Evolutionary conservation across 306 rosid genomes (phyloP).

Genomic region (Quercus wislizeni): DNA sequence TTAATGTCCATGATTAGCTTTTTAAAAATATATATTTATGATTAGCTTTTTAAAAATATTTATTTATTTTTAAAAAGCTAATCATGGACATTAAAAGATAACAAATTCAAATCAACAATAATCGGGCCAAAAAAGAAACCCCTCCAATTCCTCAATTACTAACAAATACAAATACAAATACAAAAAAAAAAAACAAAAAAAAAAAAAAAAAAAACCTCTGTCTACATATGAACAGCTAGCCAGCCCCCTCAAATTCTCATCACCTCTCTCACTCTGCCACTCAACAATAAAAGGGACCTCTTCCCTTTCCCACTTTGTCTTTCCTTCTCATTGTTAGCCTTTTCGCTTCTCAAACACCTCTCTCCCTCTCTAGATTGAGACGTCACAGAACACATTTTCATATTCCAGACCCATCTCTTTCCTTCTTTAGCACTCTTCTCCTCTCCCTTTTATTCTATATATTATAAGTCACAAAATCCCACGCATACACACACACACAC

Average conservation of each 20-base stretch:
- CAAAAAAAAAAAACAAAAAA: no score
- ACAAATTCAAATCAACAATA: no score
- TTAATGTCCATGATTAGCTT: no score
- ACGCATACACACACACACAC: background rate
- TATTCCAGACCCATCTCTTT: slow-evolving; percentile 18
- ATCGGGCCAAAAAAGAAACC: no score
- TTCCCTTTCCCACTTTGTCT: slow-evolving; percentile 25
- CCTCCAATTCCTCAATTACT: no score
- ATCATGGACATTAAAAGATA: background rate
- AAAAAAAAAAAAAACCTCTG: background rate
- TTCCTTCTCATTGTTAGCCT: slow-evolving; percentile 25
- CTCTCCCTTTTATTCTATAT: background rate
- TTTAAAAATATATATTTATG: no score
- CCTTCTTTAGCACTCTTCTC: slow-evolving; percentile 13
- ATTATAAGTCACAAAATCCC: background rate
- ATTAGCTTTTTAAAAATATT: no score
- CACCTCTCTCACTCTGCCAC: slow-evolving; percentile 3
- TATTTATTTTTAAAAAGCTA: background rate
- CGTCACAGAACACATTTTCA: background rate
- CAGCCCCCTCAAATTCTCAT: background rate
- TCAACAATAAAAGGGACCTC: slow-evolving; percentile 41
- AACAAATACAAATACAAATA: background rate
- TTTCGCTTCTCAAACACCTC: slow-evolving; percentile 28
- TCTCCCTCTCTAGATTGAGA: no score
- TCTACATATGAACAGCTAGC: slow-evolving; percentile 53